phyloP scores from a whole-genome alignment of 805 yeast genomes.

The Saturnispora serradocipensis region DNA sequence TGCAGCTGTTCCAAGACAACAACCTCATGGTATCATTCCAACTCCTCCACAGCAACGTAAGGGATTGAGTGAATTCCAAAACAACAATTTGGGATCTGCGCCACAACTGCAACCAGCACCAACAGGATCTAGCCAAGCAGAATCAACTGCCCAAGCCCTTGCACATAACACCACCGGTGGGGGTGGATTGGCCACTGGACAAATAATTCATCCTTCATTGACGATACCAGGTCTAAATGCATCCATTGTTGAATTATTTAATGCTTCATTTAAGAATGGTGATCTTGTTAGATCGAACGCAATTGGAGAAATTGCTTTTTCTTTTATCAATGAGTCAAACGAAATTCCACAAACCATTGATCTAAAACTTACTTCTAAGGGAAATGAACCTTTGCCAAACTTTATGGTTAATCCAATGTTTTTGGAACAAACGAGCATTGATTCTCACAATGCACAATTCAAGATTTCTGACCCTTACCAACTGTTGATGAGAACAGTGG shows the following conservation, averaged over 20 bases:
- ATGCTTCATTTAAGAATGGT: slow-evolving; percentile 68
- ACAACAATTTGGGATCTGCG: not conserved
- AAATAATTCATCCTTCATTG: slow-evolving; percentile 42
- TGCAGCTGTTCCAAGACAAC: slow-evolving; percentile 11
- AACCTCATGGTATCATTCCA: slow-evolving; percentile 25
- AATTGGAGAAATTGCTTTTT: slow-evolving; percentile 82
- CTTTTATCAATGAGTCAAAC: slow-evolving; percentile 36
- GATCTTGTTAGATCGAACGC: slow-evolving; percentile 47
- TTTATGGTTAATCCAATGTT: slow-evolving; percentile 45
- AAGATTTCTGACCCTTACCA: slow-evolving; percentile 37
- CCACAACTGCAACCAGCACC: slow-evolving; percentile 14
- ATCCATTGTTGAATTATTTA: slow-evolving; percentile 77
- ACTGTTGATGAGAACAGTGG: slow-evolving; percentile 57
- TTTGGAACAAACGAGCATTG: slow-evolving; percentile 34
- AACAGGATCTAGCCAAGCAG: slow-evolving; percentile 28
- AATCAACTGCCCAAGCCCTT: slow-evolving; percentile 34
- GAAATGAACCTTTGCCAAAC: slow-evolving; percentile 32
- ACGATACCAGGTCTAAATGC: slow-evolving; percentile 63
- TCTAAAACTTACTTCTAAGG: slow-evolving; percentile 30
- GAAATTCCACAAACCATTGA: slow-evolving; percentile 35
- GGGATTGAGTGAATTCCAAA: slow-evolving; percentile 12
- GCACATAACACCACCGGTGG: slow-evolving; percentile 27
- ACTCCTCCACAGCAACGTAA: slow-evolving; percentile 28
- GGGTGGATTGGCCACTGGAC: slow-evolving; percentile 27
- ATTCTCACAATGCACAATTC: slow-evolving; percentile 24